Conservation (phyloP, 1,284 basidiomycete species). For the Leccinum fallax region DNA sequence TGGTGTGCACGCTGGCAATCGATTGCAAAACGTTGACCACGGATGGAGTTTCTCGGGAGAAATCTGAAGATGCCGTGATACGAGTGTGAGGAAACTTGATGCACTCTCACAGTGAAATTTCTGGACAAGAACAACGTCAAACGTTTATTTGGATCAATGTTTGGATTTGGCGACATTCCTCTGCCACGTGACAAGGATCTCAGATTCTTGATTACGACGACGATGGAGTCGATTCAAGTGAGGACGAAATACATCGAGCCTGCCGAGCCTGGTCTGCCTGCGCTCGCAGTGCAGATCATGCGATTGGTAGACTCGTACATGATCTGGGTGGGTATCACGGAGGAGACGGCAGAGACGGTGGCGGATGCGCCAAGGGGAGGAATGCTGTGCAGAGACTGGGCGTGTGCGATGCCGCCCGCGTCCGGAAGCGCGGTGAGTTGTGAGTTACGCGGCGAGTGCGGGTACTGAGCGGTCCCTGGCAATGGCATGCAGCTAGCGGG, state of each 20-base stretch:
- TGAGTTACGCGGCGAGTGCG: neutral
- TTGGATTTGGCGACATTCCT: neutral
- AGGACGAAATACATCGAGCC: conserved; percentile 49
- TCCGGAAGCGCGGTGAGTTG: conserved; percentile 26
- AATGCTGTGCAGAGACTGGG: conserved; percentile 75
- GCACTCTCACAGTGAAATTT: neutral
- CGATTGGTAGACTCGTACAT: conserved; percentile 74
- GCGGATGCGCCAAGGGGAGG: conserved; percentile 53
- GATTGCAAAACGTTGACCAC: neutral
- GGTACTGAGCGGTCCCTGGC: conserved; percentile 16
- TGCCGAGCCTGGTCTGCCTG: conserved; percentile 51
- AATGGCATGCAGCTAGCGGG: conserved; percentile 34
- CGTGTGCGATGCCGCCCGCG: conserved; percentile 73
- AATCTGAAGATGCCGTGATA: neutral
- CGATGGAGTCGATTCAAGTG: conserved; percentile 37
- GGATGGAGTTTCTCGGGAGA: neutral
- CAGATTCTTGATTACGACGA: neutral
- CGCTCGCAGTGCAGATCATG: conserved; percentile 71
- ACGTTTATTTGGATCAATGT: neutral
- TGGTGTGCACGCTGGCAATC: neutral
- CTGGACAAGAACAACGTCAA: neutral
- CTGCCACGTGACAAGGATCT: conserved; percentile 20
- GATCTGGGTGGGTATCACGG: conserved; percentile 76
- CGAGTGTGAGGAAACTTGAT: neutral
- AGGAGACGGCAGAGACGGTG: conserved; percentile 49